These are phyloP conservation scores for Aspergillus biplanus DNA, from an alignment of 495 filamentous ascomycete species.

Conservation along the genomic window DNA sequence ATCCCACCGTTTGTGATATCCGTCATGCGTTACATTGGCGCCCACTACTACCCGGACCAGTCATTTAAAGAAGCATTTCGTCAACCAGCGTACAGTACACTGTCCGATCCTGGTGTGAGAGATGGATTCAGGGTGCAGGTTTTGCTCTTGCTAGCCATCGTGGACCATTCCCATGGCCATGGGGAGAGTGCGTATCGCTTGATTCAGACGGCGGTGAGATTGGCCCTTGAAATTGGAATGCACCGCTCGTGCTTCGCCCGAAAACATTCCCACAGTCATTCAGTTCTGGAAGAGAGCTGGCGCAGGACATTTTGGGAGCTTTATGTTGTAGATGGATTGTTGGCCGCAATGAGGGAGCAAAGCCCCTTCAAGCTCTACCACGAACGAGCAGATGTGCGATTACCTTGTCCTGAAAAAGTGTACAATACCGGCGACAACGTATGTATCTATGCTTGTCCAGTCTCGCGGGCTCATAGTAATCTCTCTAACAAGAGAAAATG, in stretches of 20 bases:
- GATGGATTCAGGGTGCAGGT: slow-evolving; percentile 75
- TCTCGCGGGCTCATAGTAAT: no score
- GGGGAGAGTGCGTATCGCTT: slow-evolving; percentile 62
- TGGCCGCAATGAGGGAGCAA: slow-evolving; percentile 36
- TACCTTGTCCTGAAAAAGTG: slow-evolving; percentile 30
- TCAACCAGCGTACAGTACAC: slow-evolving; percentile 56
- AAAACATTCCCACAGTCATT: slow-evolving; percentile 38
- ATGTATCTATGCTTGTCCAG: background rate
- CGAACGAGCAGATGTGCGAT: slow-evolving; percentile 32
- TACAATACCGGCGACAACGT: slow-evolving; percentile 20
- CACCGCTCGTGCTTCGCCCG: slow-evolving; percentile 53
- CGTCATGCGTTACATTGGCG: slow-evolving; percentile 73
- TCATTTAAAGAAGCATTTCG: slow-evolving; percentile 51
- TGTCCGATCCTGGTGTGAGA: slow-evolving; percentile 51
- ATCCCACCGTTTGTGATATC: slow-evolving; percentile 47
- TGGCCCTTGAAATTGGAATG: slow-evolving; percentile 71
- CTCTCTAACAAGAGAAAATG: no score
- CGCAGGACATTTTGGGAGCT: slow-evolving; percentile 84
- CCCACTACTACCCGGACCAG: slow-evolving; percentile 39
- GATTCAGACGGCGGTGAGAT: slow-evolving; percentile 60
- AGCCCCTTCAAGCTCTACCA: slow-evolving; percentile 37
- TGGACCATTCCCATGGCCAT: slow-evolving; percentile 66
- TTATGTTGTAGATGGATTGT: slow-evolving; percentile 64
- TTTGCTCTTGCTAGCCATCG: slow-evolving; percentile 68
- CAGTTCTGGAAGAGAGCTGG: slow-evolving; percentile 72